Evolutionary conservation across 2,329 filamentous ascomycete species (phyloP).

Genomic region (Plenodomus lindquistii): DNA sequence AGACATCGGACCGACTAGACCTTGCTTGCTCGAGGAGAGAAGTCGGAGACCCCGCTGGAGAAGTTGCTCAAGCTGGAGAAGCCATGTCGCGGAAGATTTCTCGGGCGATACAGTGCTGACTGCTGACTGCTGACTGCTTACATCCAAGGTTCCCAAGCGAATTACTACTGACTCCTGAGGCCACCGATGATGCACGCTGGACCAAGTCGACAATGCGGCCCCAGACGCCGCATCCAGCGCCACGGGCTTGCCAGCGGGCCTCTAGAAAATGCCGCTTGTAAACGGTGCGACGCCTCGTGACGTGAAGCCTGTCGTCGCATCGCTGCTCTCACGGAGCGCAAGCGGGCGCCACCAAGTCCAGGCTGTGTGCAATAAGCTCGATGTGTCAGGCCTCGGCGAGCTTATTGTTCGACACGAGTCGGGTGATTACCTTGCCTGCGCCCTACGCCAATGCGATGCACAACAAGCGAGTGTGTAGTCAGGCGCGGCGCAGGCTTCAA

Average conservation of each 20-base stretch:
- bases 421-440: too few species aligned
- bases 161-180: neutral
- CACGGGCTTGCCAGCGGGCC: neutral
- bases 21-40: neutral
- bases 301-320: too few species aligned
- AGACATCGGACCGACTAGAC: neutral
- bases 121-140: too few species aligned
- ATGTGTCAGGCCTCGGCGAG: constrained; percentile 3
- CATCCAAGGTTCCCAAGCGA: neutral
- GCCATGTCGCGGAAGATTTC: neutral
- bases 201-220: neutral
- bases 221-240: constrained; percentile 6
- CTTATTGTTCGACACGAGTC: neutral
- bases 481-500: too few species aligned
- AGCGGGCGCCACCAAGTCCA: neutral
- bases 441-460: neutral
- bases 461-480: neutral
- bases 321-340: too few species aligned
- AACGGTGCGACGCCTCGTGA: constrained; percentile 4
- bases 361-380: constrained; percentile 7
- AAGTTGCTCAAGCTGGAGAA: neutral
- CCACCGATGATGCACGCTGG: neutral
- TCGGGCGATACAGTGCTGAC: neutral
- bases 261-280: neutral
- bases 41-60: neutral